These are phyloP conservation scores for Ophioceras dolichostomum DNA, from an alignment of 2,329 filamentous ascomycete species.

Conservation along the genomic window DNA sequence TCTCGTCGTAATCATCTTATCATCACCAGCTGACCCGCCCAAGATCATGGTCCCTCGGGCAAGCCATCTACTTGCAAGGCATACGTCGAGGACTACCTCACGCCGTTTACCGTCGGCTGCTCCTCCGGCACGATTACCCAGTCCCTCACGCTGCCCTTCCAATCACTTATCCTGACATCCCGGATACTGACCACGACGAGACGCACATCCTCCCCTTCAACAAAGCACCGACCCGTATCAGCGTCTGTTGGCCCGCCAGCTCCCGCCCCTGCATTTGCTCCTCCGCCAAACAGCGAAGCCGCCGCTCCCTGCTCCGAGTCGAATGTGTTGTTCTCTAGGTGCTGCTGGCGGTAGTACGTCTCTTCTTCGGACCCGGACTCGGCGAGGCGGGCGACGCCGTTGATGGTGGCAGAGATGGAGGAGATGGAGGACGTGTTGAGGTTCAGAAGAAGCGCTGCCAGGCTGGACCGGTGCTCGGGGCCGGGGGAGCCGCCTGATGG, in stretches of 20 bases:
- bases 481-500: constrained; percentile 45
- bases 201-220: constrained; percentile 71
- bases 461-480: constrained; percentile 55
- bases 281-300: constrained; percentile 18
- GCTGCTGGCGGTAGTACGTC: constrained; percentile 66
- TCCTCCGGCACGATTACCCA: constrained; percentile 39
- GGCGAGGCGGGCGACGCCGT: constrained; percentile 69
- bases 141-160: constrained; percentile 87
- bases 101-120: constrained; percentile 25
- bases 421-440: constrained; percentile 82
- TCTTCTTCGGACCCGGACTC: constrained; percentile 69
- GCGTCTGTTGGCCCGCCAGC: constrained; percentile 26
- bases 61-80: background rate
- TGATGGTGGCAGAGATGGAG: constrained; percentile 87
- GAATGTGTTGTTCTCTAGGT: constrained; percentile 89
- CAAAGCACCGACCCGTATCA: constrained; percentile 51
- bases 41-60: background rate
- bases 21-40: background rate
- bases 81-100: constrained; percentile 8
- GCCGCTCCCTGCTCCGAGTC: constrained; percentile 30
- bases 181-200: constrained; percentile 78
- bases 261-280: background rate
- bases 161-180: constrained; percentile 82
- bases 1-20: no score
- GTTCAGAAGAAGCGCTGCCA: constrained; percentile 76